Base-by-base conservation (phyloP, 2,329 filamentous ascomycete species). In the Exophiala sp. region DNA sequence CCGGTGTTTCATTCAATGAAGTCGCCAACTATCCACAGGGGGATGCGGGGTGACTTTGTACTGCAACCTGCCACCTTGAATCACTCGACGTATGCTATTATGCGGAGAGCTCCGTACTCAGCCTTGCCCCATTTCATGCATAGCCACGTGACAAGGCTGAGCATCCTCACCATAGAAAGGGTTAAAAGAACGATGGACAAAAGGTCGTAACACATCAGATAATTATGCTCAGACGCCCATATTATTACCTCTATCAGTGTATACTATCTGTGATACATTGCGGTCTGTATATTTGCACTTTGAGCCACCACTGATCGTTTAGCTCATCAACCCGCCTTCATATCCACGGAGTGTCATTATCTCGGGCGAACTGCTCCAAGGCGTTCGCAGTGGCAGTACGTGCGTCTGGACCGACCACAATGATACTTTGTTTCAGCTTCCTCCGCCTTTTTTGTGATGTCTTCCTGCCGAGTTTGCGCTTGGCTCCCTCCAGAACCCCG, bases 361-460 rank as follows among this genome's bases (percentile, higher is more conserved):
- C 43, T 19, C n/a, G 29, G 22, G 21, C 16, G 16, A 29, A 27
- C 10, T 30, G 46, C 19, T 48, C 24, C 39, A 34, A 27, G 10
- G 61, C 62, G 56, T 66, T 59, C 22, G 52, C 16, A 16, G 30
- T 30, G 2, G 14, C 27, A n/a, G 35, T 43, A 24, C 40, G 24
- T 27, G 24, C 16, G 9, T 13, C 62, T 10, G 67, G 67, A 3
- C 69, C 68, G 24, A 72, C 60, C 19, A 71, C 22, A 39, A 63
- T 66, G 40, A 72, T 72, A 42, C 67, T 65, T 16, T 67, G 62
- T 58, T 72, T 72, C 46, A 72, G 46, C 42, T 64, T 61, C 44
- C 63, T 64, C 27, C 66, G 62, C 19, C 67, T 59, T 23, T 65
- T 66, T 45, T 70, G 65, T 11, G 66, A 63, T 19, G 64, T 62